Evolutionary conservation across 176 grass and related monocot species (phyloP), one percentile per base, ranked within the genome.

Genomic region (Paspalum vaginatum): DNA sequence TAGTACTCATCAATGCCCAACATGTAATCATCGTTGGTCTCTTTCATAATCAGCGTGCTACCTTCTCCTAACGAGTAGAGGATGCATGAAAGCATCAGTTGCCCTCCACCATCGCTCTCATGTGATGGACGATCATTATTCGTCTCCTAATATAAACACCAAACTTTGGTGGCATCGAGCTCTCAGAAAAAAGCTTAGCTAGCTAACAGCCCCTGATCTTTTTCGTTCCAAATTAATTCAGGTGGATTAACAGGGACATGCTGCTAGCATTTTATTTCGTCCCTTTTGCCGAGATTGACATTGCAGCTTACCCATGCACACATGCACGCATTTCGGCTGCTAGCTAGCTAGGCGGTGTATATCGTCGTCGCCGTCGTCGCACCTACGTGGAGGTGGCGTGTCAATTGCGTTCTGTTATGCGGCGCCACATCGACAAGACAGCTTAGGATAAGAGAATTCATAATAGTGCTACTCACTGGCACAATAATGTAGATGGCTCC

Each of bases 391-490:
- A 79, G 86, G 70, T 84, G 81, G 46, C 77, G 55, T 65, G 87
- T 85, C 77, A 76, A 57, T 64, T 47, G 55, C 49, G 60, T 85
- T 80, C 76, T 22, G 81, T 40, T 71, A 48, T 57, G 63, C 54
- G 16, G 59, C 66, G 45, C 69, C 63, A 85, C 40, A 20, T 18
- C 40, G 77, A 88, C 68, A 54, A 50, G 82, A 81, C 24, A 67
- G 13, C 26, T 54, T 11, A 41, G 18, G 11, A 60, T 37, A 60
- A 64, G 48, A 47, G 14, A 27, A 37, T 39, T 17, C 20, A 45
- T 0, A 16, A 13, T 7, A 14, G 6, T 45, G 16, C 0, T 12
- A 11, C 2, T 0, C 10, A 46, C 26, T 45, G 48, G 45, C 59
- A 64, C 59, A 38, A 54, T 25, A 38, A 54, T 25, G 1, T 26